Base-by-base conservation (phyloP, 805 yeast genomes). In the Nakazawaea wyomingensis region DNA sequence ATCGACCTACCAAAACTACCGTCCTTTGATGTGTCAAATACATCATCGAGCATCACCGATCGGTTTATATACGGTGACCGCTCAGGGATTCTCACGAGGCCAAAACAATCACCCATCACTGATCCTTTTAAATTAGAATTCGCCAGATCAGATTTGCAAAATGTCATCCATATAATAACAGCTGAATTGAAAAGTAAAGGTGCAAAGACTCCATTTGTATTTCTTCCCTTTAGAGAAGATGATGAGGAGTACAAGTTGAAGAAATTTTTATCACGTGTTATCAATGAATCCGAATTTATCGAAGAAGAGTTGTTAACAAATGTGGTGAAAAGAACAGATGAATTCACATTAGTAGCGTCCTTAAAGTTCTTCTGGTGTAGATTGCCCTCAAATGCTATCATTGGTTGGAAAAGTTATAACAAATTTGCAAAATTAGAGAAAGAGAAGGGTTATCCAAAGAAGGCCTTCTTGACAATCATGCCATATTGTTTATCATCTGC, bases 311-410 rank as follows among this genome's bases (percentile, higher is more conserved):
- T 50, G 1, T 49, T 78, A 31, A 63, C 67, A 30, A 59, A 66
- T 21, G 65, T 72, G 2, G 67, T 85, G 4, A 59, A 68, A 37
- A 54, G 65, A 39, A 71, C 81, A 0, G 88, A 85, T 50, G 87
- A 79, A 44, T 81, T 76, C 58, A 82, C 90, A 1, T 63, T 89
- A 32, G 78, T 85, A 29, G 74, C 87, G 44, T 82, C 82, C 1
- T 66, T 89, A 46, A 88, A 87, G 57, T 89, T 85, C 62, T 68
- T 87, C 36, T 89, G 97, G 97, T 77, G 90, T 47, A 69, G 97
- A 46, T 62, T 90, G 17, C 91, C 91, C 7, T 82, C 81, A 44
- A 75, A 77, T 47, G 87, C 89, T 50, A 71, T 89, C 24, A 79
- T 89, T 34, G 93, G 96, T 0, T 88, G 96, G 95, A 83, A 81